Evolutionary conservation across 495 filamentous ascomycete species (phyloP).

Genomic region (Astrocystis sublimbata): DNA sequence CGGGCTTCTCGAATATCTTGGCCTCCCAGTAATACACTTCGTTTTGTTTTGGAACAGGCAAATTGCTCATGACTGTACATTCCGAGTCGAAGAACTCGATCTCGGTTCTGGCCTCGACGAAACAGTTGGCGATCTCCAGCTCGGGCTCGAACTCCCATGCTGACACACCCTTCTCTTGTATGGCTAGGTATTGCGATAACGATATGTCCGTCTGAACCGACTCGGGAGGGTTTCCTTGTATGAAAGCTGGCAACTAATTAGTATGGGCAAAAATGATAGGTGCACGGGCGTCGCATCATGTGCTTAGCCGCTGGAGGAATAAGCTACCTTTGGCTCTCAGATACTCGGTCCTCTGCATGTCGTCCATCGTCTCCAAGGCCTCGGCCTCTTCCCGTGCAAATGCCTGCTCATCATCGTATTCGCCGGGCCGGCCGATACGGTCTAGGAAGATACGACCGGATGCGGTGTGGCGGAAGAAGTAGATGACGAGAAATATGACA

Average conservation of each 20-base stretch:
- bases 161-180: slow-evolving; percentile 97
- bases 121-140: slow-evolving; percentile 97
- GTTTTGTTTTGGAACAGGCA: slow-evolving; percentile 97
- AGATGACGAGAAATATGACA: slow-evolving; percentile 78
- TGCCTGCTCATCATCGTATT: slow-evolving; percentile 96
- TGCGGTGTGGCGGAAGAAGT: slow-evolving; percentile 90
- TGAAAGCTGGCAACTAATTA: slow-evolving; percentile 65
- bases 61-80: slow-evolving; percentile 94
- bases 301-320: neutral
- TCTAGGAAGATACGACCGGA: slow-evolving; percentile 91
- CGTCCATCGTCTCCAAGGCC: slow-evolving; percentile 94
- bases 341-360: slow-evolving; percentile 86
- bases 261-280: slow-evolving; percentile 17
- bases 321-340: slow-evolving; percentile 86
- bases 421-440: slow-evolving; percentile 88
- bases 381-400: slow-evolving; percentile 91
- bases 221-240: slow-evolving; percentile 92
- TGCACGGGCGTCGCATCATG: neutral
- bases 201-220: slow-evolving; percentile 96
- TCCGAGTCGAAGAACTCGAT: slow-evolving; percentile 98
- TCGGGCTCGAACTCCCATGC: slow-evolving; percentile 99
- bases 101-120: slow-evolving; percentile 93
- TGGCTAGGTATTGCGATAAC: slow-evolving; percentile 93
- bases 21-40: slow-evolving; percentile 99
- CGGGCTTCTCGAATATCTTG: slow-evolving; percentile 97